These are phyloP conservation scores for Boletus patriciae DNA, from an alignment of 768 basidiomycete species.

Conservation along the genomic window DNA sequence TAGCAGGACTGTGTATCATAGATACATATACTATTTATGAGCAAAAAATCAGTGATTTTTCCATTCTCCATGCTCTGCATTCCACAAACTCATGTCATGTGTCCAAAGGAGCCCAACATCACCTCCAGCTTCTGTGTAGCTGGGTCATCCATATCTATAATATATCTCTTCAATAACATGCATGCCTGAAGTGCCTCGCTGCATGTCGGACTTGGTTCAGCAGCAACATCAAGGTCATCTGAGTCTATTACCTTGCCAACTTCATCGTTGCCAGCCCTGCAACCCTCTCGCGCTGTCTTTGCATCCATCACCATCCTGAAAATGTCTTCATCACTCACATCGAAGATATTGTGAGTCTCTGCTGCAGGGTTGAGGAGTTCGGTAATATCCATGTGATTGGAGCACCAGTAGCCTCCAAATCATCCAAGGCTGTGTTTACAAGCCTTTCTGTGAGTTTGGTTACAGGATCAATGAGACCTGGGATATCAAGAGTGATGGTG, in stretches of 20 bases:
- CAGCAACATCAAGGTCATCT: no score
- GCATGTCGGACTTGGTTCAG: no score
- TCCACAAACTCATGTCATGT: background rate
- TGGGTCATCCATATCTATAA: no score
- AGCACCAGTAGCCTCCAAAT: background rate
- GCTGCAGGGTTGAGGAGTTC: background rate
- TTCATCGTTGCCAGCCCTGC: background rate
- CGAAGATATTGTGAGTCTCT: background rate
- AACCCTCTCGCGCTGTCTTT: background rate
- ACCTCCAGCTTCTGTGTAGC: no score
- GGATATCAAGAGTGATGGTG: no score
- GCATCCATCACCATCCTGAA: background rate
- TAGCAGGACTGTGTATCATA: background rate
- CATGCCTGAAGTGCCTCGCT: no score
- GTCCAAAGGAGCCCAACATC: background rate
- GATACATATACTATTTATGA: background rate
- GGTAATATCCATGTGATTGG: background rate
- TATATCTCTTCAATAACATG: no score
- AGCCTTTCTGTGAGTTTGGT: no score
- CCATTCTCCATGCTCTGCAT: background rate
- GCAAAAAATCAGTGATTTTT: background rate
- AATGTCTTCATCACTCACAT: background rate
- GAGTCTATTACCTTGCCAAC: no score
- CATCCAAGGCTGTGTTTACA: background rate
- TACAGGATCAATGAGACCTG: no score